phyloP scores from a whole-genome alignment of 225 moss, liverwort and hornwort genomes.

The Climacium dendroides region DNA sequence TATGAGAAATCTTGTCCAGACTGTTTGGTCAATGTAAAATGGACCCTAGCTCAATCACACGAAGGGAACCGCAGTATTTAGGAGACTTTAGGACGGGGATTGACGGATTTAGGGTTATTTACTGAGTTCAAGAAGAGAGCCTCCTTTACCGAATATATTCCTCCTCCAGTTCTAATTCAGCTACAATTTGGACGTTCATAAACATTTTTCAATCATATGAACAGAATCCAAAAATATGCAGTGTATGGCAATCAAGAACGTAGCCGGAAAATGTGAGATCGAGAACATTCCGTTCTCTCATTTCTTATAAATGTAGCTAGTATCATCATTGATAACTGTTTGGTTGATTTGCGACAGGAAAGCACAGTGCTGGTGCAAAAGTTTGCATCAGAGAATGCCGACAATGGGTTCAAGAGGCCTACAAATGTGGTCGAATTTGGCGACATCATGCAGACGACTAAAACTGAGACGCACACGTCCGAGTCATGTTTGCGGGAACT shows the following conservation, averaged over 20 bases:
- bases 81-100: neutral
- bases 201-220: neutral
- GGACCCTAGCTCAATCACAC: neutral
- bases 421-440: constrained; percentile 71
- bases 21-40: neutral
- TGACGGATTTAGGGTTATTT: neutral
- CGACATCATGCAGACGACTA: constrained; percentile 86
- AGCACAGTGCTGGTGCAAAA: constrained; percentile 42
- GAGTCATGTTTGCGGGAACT: constrained; percentile 71
- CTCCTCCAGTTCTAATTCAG: neutral
- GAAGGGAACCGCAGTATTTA: neutral
- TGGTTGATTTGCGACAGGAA: constrained; percentile 23
- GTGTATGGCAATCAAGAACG: neutral
- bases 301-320: neutral
- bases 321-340: neutral
- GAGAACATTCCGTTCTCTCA: neutral
- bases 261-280: neutral
- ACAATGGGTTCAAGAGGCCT: constrained; percentile 35
- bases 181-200: neutral
- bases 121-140: neutral
- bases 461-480: constrained; percentile 60
- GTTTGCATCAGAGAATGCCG: constrained; percentile 46
- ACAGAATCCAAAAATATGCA: neutral
- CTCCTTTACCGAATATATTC: neutral
- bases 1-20: neutral